Evolutionary conservation across 768 basidiomycete genomes (phyloP).

Genomic region (Russula emetica): DNA sequence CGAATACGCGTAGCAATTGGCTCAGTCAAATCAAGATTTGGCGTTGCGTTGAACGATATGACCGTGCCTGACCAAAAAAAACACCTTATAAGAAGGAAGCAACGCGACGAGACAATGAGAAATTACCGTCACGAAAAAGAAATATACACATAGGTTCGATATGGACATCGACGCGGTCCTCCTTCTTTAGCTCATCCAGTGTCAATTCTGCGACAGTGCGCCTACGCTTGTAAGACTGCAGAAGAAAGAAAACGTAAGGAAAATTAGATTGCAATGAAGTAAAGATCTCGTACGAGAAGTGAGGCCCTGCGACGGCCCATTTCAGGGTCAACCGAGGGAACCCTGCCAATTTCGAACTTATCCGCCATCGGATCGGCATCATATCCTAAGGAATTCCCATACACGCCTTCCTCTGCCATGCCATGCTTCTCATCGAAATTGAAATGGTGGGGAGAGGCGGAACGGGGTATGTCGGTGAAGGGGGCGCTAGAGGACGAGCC

Average conservation of each 20-base stretch:
- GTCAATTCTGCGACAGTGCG: slow-evolving; percentile 31
- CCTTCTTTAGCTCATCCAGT: slow-evolving; percentile 43
- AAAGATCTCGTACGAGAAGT: slow-evolving; percentile 11
- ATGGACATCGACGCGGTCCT: slow-evolving; percentile 55
- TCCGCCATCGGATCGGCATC: slow-evolving; percentile 3
- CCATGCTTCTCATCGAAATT: slow-evolving; percentile 17
- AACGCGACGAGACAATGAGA: slow-evolving; percentile 13
- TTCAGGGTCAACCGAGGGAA: slow-evolving; percentile 30
- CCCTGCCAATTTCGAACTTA: neutral
- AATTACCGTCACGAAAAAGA: slow-evolving; percentile 57
- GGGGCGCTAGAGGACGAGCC: slow-evolving; percentile 16
- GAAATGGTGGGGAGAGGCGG: slow-evolving; percentile 34
- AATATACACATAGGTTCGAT: slow-evolving; percentile 65
- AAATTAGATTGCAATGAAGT: neutral
- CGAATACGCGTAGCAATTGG: slow-evolving; percentile 57
- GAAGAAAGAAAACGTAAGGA: slow-evolving; percentile 21
- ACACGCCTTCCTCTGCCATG: slow-evolving; percentile 25
- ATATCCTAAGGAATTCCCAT: slow-evolving; percentile 34
- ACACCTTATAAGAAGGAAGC: neutral
- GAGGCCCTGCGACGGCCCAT: slow-evolving; percentile 21
- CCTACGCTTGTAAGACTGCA: slow-evolving; percentile 36
- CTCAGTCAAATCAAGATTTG: slow-evolving; percentile 45
- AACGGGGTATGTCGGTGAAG: slow-evolving; percentile 35
- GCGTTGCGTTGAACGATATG: slow-evolving; percentile 52
- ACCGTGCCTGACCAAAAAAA: slow-evolving; percentile 48